Conservation (phyloP, 495 filamentous ascomycete species). For the Neurospora sp. region DNA sequence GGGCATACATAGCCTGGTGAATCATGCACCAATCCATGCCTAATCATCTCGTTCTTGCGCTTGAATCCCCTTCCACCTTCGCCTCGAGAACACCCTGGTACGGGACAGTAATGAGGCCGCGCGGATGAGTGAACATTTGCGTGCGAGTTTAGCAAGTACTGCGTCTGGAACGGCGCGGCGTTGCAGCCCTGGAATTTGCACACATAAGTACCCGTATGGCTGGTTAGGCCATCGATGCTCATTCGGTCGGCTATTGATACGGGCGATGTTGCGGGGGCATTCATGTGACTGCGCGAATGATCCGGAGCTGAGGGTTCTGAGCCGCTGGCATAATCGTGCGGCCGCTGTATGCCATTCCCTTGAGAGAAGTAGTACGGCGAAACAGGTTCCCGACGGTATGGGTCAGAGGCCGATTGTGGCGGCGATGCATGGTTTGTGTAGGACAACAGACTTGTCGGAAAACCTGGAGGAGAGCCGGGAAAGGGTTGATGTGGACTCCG, state of each 20-base stretch:
- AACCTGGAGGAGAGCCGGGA: slow-evolving; percentile 15
- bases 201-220: slow-evolving; percentile 19
- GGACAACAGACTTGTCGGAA: slow-evolving; percentile 10
- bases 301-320: slow-evolving; percentile 23
- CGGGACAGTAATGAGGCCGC: slow-evolving; percentile 84
- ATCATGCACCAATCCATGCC: slow-evolving; percentile 89
- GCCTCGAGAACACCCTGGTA: slow-evolving; percentile 65
- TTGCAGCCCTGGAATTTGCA: slow-evolving; percentile 50
- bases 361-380: slow-evolving; percentile 13
- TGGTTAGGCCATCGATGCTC: slow-evolving; percentile 41
- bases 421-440: slow-evolving; percentile 22
- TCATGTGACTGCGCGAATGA: slow-evolving; percentile 11
- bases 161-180: slow-evolving; percentile 85
- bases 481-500: slow-evolving; percentile 13
- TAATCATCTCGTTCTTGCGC: slow-evolving; percentile 98
- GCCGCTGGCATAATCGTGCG: slow-evolving; percentile 14
- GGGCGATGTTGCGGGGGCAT: slow-evolving; percentile 18
- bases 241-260: slow-evolving; percentile 36
- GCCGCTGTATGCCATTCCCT: slow-evolving; percentile 9
- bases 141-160: slow-evolving; percentile 76
- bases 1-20: slow-evolving; percentile 96
- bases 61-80: slow-evolving; percentile 93
- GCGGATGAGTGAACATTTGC: slow-evolving; percentile 90
- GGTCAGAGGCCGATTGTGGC: slow-evolving; percentile 25
- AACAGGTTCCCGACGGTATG: slow-evolving; percentile 14